Evolutionary conservation across 805 yeast genomes (phyloP).

Genomic region (Ogataea degrootiae): DNA sequence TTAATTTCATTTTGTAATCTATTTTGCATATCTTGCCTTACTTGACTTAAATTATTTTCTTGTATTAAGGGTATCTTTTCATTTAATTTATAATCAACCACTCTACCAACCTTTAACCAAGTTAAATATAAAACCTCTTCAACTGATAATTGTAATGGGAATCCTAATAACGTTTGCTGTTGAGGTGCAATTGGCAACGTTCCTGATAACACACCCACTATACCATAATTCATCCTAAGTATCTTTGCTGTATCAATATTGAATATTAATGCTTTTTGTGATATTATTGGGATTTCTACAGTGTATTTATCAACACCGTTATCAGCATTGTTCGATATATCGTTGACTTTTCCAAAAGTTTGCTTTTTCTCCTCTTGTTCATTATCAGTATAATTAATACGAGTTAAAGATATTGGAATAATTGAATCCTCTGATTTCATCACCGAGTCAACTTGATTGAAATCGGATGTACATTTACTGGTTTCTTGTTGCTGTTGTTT

Average conservation of each 20-base stretch:
- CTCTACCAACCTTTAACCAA: conserved; percentile 15
- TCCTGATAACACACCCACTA: conserved; percentile 77
- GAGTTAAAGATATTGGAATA: too few relatives aligned
- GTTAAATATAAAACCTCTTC: conserved; percentile 75
- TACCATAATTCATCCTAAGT: conserved; percentile 52
- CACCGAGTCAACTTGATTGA: too few relatives aligned
- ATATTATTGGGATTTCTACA: conserved; percentile 33
- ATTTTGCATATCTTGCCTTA: too few relatives aligned
- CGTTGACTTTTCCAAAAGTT: background rate
- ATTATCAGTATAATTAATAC: too few relatives aligned
- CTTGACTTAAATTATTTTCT: background rate
- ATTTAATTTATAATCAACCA: conserved; percentile 9
- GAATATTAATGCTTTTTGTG: conserved; percentile 52
- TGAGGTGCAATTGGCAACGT: conserved; percentile 89
- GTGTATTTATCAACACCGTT: background rate
- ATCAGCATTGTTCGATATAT: background rate
- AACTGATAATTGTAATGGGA: conserved; percentile 68
- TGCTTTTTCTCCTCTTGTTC: too few relatives aligned
- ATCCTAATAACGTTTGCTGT: conserved; percentile 80
- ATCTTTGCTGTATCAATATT: conserved; percentile 46
- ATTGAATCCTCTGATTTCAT: too few relatives aligned
- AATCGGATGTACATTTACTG: too few relatives aligned
- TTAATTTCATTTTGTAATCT: too few relatives aligned
- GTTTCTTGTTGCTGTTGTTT: too few relatives aligned
- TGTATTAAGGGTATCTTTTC: conserved; percentile 1